A percentile compares a stretch with the other conserved stretches of the same genome.
phyloP scores from a whole-genome alignment of 139 green algal species.

The Penium margaritaceum region DNA sequence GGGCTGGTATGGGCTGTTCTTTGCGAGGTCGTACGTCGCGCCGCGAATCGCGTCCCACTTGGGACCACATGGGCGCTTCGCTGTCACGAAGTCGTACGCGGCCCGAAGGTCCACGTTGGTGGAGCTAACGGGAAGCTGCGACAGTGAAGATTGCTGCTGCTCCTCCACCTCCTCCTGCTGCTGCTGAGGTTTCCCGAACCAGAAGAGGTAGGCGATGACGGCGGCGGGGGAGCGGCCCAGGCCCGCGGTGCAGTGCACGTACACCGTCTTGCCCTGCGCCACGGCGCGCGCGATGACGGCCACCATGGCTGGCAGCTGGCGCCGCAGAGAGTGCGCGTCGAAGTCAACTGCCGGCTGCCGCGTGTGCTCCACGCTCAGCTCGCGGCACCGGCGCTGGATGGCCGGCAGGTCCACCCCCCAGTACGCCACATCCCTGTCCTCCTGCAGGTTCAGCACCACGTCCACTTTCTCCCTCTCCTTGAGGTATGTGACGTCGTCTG shows the following conservation, averaged over 20 bases:
- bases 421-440: conserved; percentile 48
- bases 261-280: conserved; percentile 15
- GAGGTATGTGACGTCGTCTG: conserved; percentile 33
- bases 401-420: conserved; percentile 38
- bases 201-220: conserved; percentile 51
- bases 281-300: conserved; percentile 27
- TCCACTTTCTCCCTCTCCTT: conserved; percentile 21
- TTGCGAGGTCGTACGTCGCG: conserved; percentile 40
- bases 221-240: conserved; percentile 44
- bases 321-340: conserved; percentile 38
- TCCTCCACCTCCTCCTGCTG: neutral
- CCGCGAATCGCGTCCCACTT: conserved; percentile 48
- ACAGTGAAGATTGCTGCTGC: too few relatives aligned
- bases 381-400: neutral
- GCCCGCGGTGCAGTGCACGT: conserved; percentile 53
- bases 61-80: conserved; percentile 44
- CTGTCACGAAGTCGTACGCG: conserved; percentile 47
- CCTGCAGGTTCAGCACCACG: conserved; percentile 40
- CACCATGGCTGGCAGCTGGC: conserved; percentile 36
- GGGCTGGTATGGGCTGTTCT: neutral
- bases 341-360: conserved; percentile 43
- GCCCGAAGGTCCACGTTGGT: conserved; percentile 12
- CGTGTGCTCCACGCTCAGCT: conserved; percentile 1
- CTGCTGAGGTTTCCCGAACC: conserved; percentile 27
- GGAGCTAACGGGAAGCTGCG: too few relatives aligned